A percentile compares a stretch with the other conserved stretches of the same genome.
Conservation (phyloP, 495 filamentous ascomycete species). For the Penicillium macrosclerotiorum region DNA sequence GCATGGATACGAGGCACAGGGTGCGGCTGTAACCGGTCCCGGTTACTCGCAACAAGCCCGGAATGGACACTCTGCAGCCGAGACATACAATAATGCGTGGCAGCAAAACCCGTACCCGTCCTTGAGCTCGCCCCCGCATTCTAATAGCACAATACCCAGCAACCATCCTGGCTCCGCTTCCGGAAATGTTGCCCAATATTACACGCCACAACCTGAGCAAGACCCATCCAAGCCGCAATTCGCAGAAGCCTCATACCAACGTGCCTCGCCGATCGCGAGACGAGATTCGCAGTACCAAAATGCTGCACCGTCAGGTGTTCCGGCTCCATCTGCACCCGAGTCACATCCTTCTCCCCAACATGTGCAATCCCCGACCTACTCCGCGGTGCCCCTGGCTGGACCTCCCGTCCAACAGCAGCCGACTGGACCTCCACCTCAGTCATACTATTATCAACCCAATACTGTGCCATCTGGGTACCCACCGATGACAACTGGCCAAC, state of each 20-base stretch:
- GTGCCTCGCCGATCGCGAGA: slow-evolving; percentile 28
- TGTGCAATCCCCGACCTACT: slow-evolving; percentile 31
- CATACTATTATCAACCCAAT: slow-evolving; percentile 45
- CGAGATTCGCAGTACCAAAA: slow-evolving; percentile 36
- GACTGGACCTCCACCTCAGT: slow-evolving; percentile 28
- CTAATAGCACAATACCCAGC: slow-evolving; percentile 16
- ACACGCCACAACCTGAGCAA: slow-evolving; percentile 27
- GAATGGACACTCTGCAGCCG: slow-evolving; percentile 21
- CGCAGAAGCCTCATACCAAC: slow-evolving; percentile 26
- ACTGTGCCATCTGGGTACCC: slow-evolving; percentile 39
- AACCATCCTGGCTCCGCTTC: slow-evolving; percentile 16
- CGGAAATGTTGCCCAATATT: slow-evolving; percentile 29
- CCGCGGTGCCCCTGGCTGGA: slow-evolving; percentile 23
- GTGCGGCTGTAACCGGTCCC: slow-evolving; percentile 24
- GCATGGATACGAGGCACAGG: slow-evolving; percentile 16
- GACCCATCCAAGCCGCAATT: slow-evolving; percentile 18
- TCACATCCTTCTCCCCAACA: slow-evolving; percentile 27
- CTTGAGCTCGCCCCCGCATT: slow-evolving; percentile 29
- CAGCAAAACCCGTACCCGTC: slow-evolving; percentile 26
- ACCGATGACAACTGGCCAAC: slow-evolving; percentile 30
- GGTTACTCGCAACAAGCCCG: slow-evolving; percentile 25
- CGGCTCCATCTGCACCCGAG: slow-evolving; percentile 27
- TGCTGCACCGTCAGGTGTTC: slow-evolving; percentile 15
- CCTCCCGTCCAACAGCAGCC: slow-evolving; percentile 26
- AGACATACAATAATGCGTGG: slow-evolving; percentile 25